These are phyloP conservation scores for Dissophora globulifera DNA, from an alignment of 192 early-diverging fungal species.

Conservation along the genomic window DNA sequence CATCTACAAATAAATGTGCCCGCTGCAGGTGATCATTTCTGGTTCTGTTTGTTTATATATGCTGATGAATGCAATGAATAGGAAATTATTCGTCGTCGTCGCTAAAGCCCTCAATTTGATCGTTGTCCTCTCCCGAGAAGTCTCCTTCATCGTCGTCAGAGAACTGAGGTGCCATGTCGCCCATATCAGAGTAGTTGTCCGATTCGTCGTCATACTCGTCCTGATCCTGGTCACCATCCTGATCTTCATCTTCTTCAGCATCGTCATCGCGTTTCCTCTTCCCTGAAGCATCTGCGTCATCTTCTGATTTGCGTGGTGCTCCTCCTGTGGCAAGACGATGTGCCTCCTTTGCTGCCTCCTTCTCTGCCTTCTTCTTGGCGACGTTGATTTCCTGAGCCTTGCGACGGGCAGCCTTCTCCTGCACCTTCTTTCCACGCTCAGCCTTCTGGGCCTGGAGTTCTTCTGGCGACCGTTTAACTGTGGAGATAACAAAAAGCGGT, in stretches of 20 bases:
- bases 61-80: constrained; percentile 6
- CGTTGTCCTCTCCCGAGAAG: constrained; percentile 33
- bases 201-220: constrained; percentile 38
- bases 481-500: constrained; percentile 7
- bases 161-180: constrained; percentile 48
- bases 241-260: constrained; percentile 39
- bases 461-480: constrained; percentile 76
- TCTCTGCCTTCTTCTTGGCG: constrained; percentile 74
- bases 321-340: constrained; percentile 61
- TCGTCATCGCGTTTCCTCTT: constrained; percentile 58
- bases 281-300: constrained; percentile 33
- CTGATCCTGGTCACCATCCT: constrained; percentile 29
- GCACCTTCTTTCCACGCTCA: constrained; percentile 67
- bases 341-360: constrained; percentile 67
- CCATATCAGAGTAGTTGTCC: constrained; percentile 48
- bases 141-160: constrained; percentile 41
- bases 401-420: constrained; percentile 76
- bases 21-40: no score
- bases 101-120: constrained; percentile 46
- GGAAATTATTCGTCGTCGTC: constrained; percentile 30
- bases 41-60: constrained; percentile 8
- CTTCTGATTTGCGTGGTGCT: constrained; percentile 43
- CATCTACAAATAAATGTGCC: constrained; percentile 1
- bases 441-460: constrained; percentile 76
- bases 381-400: constrained; percentile 89